These are phyloP conservation scores for Elongisporangium undulatum DNA, from an alignment of 352 stramenopile species.

Conservation along the genomic window DNA sequence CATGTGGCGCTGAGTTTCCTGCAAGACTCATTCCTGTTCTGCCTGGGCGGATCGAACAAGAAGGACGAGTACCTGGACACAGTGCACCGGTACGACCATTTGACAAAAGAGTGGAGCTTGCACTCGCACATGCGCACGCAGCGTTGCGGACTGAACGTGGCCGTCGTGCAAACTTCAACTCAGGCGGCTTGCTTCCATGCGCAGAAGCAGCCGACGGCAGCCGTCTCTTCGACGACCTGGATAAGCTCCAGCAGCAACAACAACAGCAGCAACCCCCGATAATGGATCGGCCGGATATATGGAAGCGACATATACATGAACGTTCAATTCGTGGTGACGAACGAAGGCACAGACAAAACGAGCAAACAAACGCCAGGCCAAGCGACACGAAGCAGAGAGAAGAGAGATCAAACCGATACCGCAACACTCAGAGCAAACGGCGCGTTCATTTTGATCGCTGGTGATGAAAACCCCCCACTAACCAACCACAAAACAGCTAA, in stretches of 20 bases:
- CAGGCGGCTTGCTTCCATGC: conserved; percentile 35
- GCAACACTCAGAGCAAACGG: neutral
- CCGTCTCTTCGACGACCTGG: neutral
- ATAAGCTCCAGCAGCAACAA: neutral
- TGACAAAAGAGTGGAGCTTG: conserved; percentile 56
- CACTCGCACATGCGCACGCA: conserved; percentile 59
- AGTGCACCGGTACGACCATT: conserved; percentile 59
- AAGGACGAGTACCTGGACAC: conserved; percentile 71
- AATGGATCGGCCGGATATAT: neutral
- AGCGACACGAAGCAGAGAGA: neutral
- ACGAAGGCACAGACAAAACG: neutral
- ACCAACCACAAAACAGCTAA: neutral
- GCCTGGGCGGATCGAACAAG: conserved; percentile 67
- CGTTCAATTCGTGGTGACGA: neutral
- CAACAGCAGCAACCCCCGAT: neutral
- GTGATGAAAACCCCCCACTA: neutral
- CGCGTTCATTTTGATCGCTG: neutral
- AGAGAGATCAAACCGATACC: neutral
- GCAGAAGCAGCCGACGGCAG: conserved; percentile 13
- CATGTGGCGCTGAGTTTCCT: conserved; percentile 59
- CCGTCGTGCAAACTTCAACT: conserved; percentile 30
- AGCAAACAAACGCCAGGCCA: neutral
- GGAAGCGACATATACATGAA: neutral
- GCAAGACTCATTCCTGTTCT: conserved; percentile 65
- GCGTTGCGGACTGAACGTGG: conserved; percentile 62